phyloP scores from a whole-genome alignment of 768 basidiomycete species.

The Boletus vinaceobasis region DNA sequence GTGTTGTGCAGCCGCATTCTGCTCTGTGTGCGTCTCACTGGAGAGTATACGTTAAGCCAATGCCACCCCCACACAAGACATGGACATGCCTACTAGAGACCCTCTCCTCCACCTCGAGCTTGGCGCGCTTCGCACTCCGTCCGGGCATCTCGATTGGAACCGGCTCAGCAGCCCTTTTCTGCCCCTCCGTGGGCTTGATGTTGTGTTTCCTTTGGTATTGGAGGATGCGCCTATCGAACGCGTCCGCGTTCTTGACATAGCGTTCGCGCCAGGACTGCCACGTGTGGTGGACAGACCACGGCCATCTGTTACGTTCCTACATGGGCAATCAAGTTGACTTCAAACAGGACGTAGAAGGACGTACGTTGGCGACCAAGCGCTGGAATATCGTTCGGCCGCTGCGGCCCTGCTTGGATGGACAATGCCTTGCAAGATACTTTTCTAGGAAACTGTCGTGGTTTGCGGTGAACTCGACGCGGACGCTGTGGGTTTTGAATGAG shows the following conservation, averaged over 20 bases:
- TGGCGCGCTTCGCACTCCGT: constrained; percentile 9
- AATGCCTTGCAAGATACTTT: constrained; percentile 49
- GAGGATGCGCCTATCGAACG: constrained; percentile 44
- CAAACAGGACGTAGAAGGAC: constrained; percentile 10
- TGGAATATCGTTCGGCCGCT: constrained; percentile 45
- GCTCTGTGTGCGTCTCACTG: constrained; percentile 7
- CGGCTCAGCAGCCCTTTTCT: constrained; percentile 2
- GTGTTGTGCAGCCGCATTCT: background rate
- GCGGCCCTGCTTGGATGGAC: constrained; percentile 40
- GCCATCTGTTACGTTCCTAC: constrained; percentile 44
- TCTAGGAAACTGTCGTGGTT: constrained; percentile 43
- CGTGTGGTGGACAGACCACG: constrained; percentile 50
- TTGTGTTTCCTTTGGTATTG: constrained; percentile 36
- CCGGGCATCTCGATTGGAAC: background rate
- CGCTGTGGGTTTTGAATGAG: constrained; percentile 8
- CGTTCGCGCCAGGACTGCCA: constrained; percentile 64
- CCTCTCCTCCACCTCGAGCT: background rate
- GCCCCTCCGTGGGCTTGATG: background rate
- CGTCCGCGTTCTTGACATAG: constrained; percentile 44
- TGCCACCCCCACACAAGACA: background rate
- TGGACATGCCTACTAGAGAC: constrained; percentile 2
- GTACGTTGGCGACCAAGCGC: constrained; percentile 44
- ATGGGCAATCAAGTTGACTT: background rate
- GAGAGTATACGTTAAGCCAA: background rate
- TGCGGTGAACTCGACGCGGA: constrained; percentile 30